A percentile compares a stretch with the other conserved stretches of the same genome.
These are phyloP conservation scores for Cryptosporidium sp. DNA, from an alignment of 169 alveolate genomes.

Conservation along the genomic window DNA sequence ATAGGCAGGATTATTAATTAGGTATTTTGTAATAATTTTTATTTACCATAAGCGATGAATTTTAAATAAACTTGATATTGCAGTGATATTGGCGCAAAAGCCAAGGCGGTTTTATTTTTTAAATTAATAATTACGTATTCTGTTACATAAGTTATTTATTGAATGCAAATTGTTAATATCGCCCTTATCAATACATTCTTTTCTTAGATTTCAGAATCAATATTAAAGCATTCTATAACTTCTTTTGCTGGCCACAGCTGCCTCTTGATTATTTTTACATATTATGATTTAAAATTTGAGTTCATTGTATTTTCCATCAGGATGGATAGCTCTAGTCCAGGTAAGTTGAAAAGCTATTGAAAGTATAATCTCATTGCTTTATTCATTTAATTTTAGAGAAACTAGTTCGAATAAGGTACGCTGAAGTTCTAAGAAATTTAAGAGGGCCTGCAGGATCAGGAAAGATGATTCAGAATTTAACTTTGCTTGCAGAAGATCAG, in stretches of 20 bases:
- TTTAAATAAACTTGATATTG: background rate
- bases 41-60: background rate
- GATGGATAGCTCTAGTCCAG: conserved; percentile 72
- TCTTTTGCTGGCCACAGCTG: background rate
- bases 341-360: conserved; percentile 29
- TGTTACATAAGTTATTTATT: background rate
- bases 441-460: conserved; percentile 76
- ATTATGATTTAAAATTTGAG: conserved; percentile 8
- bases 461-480: conserved; percentile 62
- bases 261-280: background rate
- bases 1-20: background rate
- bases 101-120: conserved; percentile 1
- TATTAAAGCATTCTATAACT: background rate
- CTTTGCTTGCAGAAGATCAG: conserved; percentile 73
- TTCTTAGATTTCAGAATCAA: background rate
- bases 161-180: background rate
- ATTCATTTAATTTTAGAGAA: conserved; percentile 24
- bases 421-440: conserved; percentile 59
- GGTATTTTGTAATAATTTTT: no score
- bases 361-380: background rate
- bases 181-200: background rate
- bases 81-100: background rate
- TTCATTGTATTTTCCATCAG: background rate
- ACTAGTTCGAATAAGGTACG: conserved; percentile 60
- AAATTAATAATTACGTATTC: background rate